phyloP scores from a whole-genome alignment of 257 asterid species.

The Ophiorrhiza pumila region DNA sequence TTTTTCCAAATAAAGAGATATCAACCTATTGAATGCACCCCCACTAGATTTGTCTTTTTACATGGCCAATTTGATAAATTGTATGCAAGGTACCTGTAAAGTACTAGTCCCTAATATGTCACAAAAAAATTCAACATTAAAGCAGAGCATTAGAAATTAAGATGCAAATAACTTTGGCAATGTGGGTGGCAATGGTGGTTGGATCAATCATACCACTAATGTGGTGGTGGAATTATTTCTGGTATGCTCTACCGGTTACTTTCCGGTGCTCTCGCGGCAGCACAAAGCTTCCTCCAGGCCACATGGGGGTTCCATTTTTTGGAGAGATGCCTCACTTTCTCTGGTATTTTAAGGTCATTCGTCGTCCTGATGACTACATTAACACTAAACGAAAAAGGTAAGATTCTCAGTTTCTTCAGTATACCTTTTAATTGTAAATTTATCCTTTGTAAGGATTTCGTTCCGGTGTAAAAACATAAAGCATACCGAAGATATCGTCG shows the following conservation, averaged over 20 bases:
- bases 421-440: no score
- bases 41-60: no score
- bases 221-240: constrained; percentile 52
- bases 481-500: no score
- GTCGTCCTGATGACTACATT: constrained; percentile 51
- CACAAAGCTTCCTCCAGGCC: constrained; percentile 47
- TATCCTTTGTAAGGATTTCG: no score
- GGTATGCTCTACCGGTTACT: constrained; percentile 30
- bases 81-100: no score
- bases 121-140: no score
- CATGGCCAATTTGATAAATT: no score
- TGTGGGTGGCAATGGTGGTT: constrained; percentile 12
- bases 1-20: no score
- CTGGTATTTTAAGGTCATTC: constrained; percentile 44
- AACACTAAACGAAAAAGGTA: constrained; percentile 43
- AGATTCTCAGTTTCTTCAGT: neutral
- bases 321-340: constrained; percentile 48
- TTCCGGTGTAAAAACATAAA: no score
- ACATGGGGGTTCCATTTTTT: constrained; percentile 50
- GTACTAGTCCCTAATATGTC: no score
- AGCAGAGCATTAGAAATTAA: no score
- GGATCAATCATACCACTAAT: constrained; percentile 26
- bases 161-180: constrained; percentile 10
- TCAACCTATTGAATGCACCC: no score
- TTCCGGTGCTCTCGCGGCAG: constrained; percentile 16